phyloP scores from a whole-genome alignment of 371 early-diverging fungal species.

The Apophysomyces sp. region DNA sequence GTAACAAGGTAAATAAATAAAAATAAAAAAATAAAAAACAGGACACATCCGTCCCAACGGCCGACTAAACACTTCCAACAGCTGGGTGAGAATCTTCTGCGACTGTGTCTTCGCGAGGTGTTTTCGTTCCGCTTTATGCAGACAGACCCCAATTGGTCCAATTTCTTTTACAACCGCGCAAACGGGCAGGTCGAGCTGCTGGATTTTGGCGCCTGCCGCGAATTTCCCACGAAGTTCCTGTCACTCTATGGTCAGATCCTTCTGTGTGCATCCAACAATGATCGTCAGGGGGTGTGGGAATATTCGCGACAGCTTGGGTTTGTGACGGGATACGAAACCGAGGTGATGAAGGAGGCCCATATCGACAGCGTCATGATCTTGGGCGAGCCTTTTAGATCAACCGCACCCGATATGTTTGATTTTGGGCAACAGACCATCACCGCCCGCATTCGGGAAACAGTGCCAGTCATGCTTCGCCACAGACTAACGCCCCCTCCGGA shows the following conservation, averaged over 20 bases:
- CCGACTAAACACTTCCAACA: no score
- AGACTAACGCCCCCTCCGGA: conserved; percentile 96
- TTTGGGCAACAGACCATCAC: conserved; percentile 85
- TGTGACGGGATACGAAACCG: conserved; percentile 91
- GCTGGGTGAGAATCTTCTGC: conserved; percentile 61
- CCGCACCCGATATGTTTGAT: conserved; percentile 64
- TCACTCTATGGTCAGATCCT: conserved; percentile 77
- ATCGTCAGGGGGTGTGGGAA: conserved; percentile 74
- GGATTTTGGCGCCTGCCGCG: conserved; percentile 96
- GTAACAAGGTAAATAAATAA: conserved; percentile 59
- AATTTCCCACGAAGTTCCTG: conserved; percentile 74
- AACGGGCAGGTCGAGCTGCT: conserved; percentile 76
- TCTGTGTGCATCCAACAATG: conserved; percentile 68
- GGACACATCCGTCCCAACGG: no score
- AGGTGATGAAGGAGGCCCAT: conserved; percentile 87
- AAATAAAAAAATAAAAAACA: not conserved
- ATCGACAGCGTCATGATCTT: conserved; percentile 85
- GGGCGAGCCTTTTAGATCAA: conserved; percentile 80
- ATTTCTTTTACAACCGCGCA: conserved; percentile 84
- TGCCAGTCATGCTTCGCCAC: conserved; percentile 93
- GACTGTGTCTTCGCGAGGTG: conserved; percentile 86
- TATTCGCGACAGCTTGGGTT: conserved; percentile 86
- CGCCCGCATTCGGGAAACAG: conserved; percentile 75
- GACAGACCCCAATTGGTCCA: conserved; percentile 98
- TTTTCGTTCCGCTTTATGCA: conserved; percentile 96